Conservation (phyloP, 768 basidiomycete species). For the Suillus subalutaceus region DNA sequence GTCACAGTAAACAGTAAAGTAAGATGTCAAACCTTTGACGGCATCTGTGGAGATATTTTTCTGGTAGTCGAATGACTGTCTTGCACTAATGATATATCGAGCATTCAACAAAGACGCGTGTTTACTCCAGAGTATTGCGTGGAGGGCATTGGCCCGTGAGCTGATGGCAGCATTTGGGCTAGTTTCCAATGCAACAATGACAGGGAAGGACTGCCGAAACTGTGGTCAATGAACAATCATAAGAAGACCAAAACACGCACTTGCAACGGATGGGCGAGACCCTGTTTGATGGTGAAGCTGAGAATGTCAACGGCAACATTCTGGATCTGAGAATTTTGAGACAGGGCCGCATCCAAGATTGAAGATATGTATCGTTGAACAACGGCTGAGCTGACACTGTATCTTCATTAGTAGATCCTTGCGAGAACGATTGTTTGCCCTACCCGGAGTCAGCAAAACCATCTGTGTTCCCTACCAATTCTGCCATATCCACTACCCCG, state of each 20-base stretch:
- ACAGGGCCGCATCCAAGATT: constrained; percentile 81
- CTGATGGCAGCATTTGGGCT: constrained; percentile 62
- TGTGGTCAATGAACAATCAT: constrained; percentile 7
- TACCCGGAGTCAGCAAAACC: constrained; percentile 98
- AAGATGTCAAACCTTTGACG: constrained; percentile 52
- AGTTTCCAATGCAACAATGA: constrained; percentile 93
- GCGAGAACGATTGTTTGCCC: constrained; percentile 23
- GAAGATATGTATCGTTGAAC: constrained; percentile 89
- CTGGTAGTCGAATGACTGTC: constrained; percentile 85
- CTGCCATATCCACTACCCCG: constrained; percentile 80
- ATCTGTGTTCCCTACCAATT: constrained; percentile 92
- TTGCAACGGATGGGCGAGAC: constrained; percentile 92
- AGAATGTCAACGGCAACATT: constrained; percentile 87
- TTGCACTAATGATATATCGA: constrained; percentile 79
- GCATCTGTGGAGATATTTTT: constrained; percentile 48
- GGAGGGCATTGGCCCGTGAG: constrained; percentile 77
- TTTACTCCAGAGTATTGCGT: constrained; percentile 82
- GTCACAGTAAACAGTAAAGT: background rate
- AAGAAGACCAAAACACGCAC: constrained; percentile 41
- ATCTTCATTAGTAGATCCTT: constrained; percentile 3
- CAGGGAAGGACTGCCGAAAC: constrained; percentile 74
- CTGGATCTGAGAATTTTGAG: constrained; percentile 71
- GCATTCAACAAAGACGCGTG: constrained; percentile 89
- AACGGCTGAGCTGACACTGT: constrained; percentile 90
- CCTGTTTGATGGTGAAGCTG: constrained; percentile 92